Evolutionary conservation across 2,329 filamentous ascomycete genomes (phyloP), one percentile per base, ranked within the genome.

Genomic region (Fusarium bulbicola): DNA sequence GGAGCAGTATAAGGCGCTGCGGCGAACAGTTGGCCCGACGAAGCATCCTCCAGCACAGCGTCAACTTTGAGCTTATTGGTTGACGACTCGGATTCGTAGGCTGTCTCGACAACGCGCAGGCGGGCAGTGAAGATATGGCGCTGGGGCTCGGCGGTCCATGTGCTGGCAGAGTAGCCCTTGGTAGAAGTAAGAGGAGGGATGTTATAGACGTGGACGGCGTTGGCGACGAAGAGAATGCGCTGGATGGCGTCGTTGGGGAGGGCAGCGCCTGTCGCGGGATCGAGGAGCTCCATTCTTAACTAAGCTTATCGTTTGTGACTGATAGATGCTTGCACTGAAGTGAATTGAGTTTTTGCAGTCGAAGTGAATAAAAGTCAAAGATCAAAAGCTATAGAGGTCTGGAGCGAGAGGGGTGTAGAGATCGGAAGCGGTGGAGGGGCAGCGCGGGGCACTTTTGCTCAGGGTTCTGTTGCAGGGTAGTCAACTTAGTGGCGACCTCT

Each of bases 91-190:
- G 72, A 75, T 34, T 86, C 82, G 63, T 90, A 85, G 10, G 92
- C 90, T 4, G 92, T 95, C 82, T 95, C 93, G 78, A 96, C 85
- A 73, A 95, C 85, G 78, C 94, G 93, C 60, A 96, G 84, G 53
- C 94, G 92, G 47, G 92, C 93, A 54, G 93, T 95, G 85, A 97
- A 97, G 83, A 97, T 97, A 80, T 94, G 91, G 42, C 91, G 90
- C 72, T 88, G 87, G 68, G 90, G 88, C 68, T 92, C 88, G 52
- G 86, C 85, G 34, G 94, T 97, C 94, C 94, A 97, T 72, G 88
- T 84, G 18, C 91, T 87, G 66, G 95, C 94, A 40, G 88, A 88
- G 86, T 97, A 93, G 81, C 94, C 94, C 81, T 92, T 92, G 77
- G 91, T 94, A 24, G 92, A 92, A 49, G 91, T 87, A 65, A 95